Conservation (phyloP, 306 rosid genomes). For the Sicyos baderoa region DNA sequence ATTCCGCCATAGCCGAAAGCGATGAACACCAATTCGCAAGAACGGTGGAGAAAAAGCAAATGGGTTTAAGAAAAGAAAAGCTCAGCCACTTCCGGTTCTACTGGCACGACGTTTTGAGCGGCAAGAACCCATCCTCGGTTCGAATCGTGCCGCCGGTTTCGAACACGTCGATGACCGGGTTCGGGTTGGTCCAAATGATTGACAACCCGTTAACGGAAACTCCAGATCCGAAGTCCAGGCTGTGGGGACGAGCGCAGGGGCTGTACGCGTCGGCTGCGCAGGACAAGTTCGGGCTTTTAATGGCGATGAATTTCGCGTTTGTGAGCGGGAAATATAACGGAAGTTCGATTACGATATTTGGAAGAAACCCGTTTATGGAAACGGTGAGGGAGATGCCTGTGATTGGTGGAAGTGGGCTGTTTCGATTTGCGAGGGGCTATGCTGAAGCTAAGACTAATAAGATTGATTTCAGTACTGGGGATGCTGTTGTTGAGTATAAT, state of each 20-base stretch:
- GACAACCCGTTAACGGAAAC: slow-evolving; percentile 30
- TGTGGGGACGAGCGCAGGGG: slow-evolving; percentile 47
- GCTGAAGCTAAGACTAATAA: slow-evolving; percentile 37
- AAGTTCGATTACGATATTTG: slow-evolving; percentile 51
- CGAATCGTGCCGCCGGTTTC: slow-evolving; percentile 18
- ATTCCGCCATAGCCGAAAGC: slow-evolving; percentile 9
- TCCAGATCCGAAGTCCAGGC: slow-evolving; percentile 26
- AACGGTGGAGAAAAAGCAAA: slow-evolving; percentile 17
- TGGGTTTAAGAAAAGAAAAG: slow-evolving; percentile 37
- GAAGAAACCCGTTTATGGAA: slow-evolving; percentile 43
- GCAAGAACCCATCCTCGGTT: slow-evolving; percentile 26
- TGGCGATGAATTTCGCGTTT: slow-evolving; percentile 64
- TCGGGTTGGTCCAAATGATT: slow-evolving; percentile 26
- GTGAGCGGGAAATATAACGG: slow-evolving; percentile 60
- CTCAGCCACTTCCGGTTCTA: slow-evolving; percentile 40
- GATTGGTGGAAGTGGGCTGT: slow-evolving; percentile 71
- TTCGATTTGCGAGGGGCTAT: slow-evolving; percentile 66
- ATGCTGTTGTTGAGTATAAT: slow-evolving; percentile 56
- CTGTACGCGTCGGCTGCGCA: slow-evolving; percentile 46
- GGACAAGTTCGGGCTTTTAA: slow-evolving; percentile 26
- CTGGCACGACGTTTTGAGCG: slow-evolving; percentile 38
- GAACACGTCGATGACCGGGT: slow-evolving; percentile 21
- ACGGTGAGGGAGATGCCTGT: slow-evolving; percentile 69
- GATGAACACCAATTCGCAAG: slow-evolving; percentile 21
- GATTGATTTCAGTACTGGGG: slow-evolving; percentile 18